Evolutionary conservation across 2,329 filamentous ascomycete species (phyloP), one percentile per base, ranked within the genome.

Genomic region (Penicillium polonicum): DNA sequence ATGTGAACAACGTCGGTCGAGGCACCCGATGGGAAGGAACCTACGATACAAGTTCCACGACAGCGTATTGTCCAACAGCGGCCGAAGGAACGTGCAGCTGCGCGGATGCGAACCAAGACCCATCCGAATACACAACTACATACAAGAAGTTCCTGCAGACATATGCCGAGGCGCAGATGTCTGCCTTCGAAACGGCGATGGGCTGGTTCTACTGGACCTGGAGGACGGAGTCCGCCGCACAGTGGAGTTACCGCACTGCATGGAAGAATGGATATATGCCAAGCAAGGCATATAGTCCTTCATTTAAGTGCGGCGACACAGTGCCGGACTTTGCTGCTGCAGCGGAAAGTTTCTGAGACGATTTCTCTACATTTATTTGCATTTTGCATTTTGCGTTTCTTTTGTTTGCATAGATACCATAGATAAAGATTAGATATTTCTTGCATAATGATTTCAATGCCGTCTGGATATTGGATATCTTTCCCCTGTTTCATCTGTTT

Each of bases 171-270:
- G 94, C 92, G 53, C 94, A 99, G 79, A 99, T 99, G 91, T 83
- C 88, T 67, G 90, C 88, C 58, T 99, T 97, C 70, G 93, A 97
- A 75, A 87, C 88, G 62, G 91, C 90, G 6, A 94, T 90, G 88
- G 94, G 94, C 48, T 99, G 94, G 94, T 97, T 96, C 78, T 99
- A 99, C 78, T 99, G 94, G 94, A 97, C 92, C 35, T 96, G 94
- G 93, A 85, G 92, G 76, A 96, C 93, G 31, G 93, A 97, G 79
- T 82, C 77, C 63, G 87, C 89, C 48, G 81, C 87, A 59, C 91
- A 97, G 77, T 99, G 94, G 94, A 96, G 92, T 73, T 78, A 76
- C 48, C 72, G 68, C 10, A 71, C 71, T 2, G 73, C 70, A 0
- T 96, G 94, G 79, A 87, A 92, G 75, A 81, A 86, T 62, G 92